Evolutionary conservation across 2,329 filamentous ascomycete species (phyloP), one percentile per base, ranked within the genome.

Genomic region (Graphilbum ipis-grandicollis): DNA sequence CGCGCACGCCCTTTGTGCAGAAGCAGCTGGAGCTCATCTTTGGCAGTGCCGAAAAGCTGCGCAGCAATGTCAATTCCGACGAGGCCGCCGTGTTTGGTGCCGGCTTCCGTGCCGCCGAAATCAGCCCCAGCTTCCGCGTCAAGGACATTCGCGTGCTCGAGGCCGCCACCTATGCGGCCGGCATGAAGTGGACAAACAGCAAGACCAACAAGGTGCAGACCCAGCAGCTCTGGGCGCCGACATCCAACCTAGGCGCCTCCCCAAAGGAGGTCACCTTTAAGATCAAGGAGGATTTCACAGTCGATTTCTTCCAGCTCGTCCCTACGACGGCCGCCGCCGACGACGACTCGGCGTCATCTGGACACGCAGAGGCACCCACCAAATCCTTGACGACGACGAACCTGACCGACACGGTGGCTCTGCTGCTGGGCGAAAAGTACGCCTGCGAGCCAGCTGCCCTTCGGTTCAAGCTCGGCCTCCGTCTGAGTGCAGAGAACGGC

Each of bases 81-180:
- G 90, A 98, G 59, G 80, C 90, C 19, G 90, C 90, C 35, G 90
- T 93, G 9, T 93, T 96, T 55, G 90, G 90, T 48, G 88, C 90
- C 38, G 86, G 80, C 21, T 96, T 98, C 67, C 83, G 86, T 52
- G 90, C 83, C 35, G 90, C 90, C 36, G 75, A 83, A 47, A 68
- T 98, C 40, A 94, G 84, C 58, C 85, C 88, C 30, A 88, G 81
- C 54, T 98, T 98, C 74, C 79, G 85, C 43, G 90, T 98, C 52
- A 98, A 96, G 67, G 90, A 96, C 52, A 98, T 98, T 46, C 71
- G 81, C 41, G 73, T 81, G 36, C 68, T 65, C n/a, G 90, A 98
- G 48, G 73, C 70, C 18, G 71, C 81, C 31, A 66, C 67, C 31
- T 94, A 90, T 53, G 63, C 75, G 2, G 69, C 79, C 21, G 75